These are phyloP conservation scores for Ambrosia artemisiifolia DNA, from an alignment of 129 eudicot genomes.

Conservation along the genomic window DNA sequence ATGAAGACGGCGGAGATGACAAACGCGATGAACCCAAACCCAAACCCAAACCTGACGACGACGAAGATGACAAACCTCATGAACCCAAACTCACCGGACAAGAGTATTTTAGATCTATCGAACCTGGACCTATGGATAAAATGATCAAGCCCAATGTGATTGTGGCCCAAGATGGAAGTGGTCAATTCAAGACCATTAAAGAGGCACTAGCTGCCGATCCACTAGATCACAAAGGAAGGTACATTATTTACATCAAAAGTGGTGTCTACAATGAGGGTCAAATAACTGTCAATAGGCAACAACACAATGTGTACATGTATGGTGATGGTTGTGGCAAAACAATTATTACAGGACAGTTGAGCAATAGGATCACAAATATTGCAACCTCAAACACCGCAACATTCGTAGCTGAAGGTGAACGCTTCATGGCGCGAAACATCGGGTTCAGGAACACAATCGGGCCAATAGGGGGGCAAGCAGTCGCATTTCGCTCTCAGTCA, in stretches of 20 bases:
- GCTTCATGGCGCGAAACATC: slow-evolving; percentile 42
- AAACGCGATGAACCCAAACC: not conserved
- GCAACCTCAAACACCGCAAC: slow-evolving; percentile 34
- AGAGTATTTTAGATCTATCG: slow-evolving; percentile 24
- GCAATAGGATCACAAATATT: not conserved
- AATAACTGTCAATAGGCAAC: slow-evolving; percentile 30
- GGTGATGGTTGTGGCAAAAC: slow-evolving; percentile 61
- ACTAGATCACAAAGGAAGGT: slow-evolving; percentile 38
- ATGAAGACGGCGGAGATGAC: not conserved
- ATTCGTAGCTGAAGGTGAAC: slow-evolving; percentile 29
- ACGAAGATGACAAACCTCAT: not conserved
- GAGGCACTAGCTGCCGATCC: slow-evolving; percentile 54
- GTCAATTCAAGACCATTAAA: slow-evolving; percentile 47
- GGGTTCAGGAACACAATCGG: slow-evolving; percentile 49
- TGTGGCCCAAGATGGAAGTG: slow-evolving; percentile 67
- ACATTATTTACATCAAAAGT: slow-evolving; percentile 41
- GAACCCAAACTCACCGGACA: slow-evolving; percentile 11
- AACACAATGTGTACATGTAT: slow-evolving; percentile 43
- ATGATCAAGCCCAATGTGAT: slow-evolving; percentile 41
- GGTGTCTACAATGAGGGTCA: slow-evolving; percentile 50
- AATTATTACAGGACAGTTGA: slow-evolving; percentile 37
- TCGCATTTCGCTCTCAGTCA: slow-evolving; percentile 40
- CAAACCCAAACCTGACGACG: not conserved
- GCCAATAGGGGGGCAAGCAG: slow-evolving; percentile 46
- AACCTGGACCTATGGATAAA: slow-evolving; percentile 11